Evolutionary conservation across 805 yeast species (phyloP).

Genomic region (Saccharomycopsis sp.): DNA sequence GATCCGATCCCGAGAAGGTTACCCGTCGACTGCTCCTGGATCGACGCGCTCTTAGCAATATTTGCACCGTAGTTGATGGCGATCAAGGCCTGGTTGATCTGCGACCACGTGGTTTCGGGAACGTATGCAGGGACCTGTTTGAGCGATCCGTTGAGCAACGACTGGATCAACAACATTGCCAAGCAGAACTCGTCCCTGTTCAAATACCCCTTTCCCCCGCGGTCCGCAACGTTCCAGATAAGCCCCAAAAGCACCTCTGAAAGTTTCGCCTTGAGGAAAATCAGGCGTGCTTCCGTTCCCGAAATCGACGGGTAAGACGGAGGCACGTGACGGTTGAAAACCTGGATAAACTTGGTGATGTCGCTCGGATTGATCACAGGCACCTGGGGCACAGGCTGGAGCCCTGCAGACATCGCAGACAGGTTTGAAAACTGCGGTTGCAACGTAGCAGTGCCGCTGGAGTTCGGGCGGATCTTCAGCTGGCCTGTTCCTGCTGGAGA

Average conservation of each 20-base stretch:
- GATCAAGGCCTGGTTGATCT: constrained; percentile 24
- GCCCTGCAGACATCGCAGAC: constrained; percentile 7
- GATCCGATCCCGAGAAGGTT: constrained; percentile 13
- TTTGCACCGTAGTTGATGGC: constrained; percentile 12
- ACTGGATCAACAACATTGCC: constrained; percentile 94
- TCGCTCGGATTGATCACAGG: constrained; percentile 39
- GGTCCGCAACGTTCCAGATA: constrained; percentile 86
- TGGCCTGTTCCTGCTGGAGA: constrained; percentile 24
- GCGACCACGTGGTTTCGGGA: constrained; percentile 38
- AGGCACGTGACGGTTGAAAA: constrained; percentile 68
- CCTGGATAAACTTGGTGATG: constrained; percentile 54
- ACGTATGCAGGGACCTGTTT: constrained; percentile 47
- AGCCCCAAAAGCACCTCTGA: constrained; percentile 73
- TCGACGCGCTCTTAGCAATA: neutral
- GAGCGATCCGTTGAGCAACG: constrained; percentile 59
- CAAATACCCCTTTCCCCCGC: constrained; percentile 64
- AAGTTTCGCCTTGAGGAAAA: constrained; percentile 82
- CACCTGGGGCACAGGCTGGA: constrained; percentile 42
- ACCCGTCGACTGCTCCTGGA: constrained; percentile 19
- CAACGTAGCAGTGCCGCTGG: constrained; percentile 31
- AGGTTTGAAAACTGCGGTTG: constrained; percentile 22
- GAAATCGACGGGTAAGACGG: constrained; percentile 41
- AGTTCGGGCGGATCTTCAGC: constrained; percentile 33
- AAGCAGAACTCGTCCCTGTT: constrained; percentile 71
- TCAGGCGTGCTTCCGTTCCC: constrained; percentile 78